Base-by-base conservation (phyloP, 2,329 filamentous ascomycete genomes). In the Sporothrix variecibatus region DNA sequence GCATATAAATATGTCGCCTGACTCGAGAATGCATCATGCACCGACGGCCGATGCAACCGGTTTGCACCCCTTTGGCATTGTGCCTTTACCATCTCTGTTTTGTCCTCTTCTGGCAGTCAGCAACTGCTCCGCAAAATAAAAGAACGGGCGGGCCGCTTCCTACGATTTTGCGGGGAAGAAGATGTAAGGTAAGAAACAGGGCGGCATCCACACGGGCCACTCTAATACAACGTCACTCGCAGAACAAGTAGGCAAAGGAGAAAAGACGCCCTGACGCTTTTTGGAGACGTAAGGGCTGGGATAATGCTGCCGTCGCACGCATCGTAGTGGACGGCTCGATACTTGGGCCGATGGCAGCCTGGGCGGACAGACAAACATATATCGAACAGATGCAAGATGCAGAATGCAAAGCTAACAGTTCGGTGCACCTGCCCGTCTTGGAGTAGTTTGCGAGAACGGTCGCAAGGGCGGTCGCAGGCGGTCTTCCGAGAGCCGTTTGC, bases 391-490 rank as follows among this genome's bases (percentile, higher is more conserved):
- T 69, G 46, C 46, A 49, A 11, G 43, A 49, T 49, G 43, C 43
- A 49, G 43, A 49, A 34, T 34, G 34, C 34, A 34, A 34, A 69
- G 67, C 67, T 56, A 69, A 34, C 67, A 56, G 20, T 34, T 34
- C 67, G 67, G 46, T 31, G 43, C 28, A 69, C 67, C 67, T 69
- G 67, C 67, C 67, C 28, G 46, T 69, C 67, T 69, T 53, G 67
- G 46, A 38, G n/a, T 53, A 53, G 62, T 67, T 15, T 28, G 26
- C 34, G 8, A 51, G 8, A 51, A 51, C 7, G 20, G 46, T 20
- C 5, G 46, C 15, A 20, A 9, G 53, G 53, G 53, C 53, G 23
- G 53, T 1, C 26, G 31, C 40, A 38, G 9, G 46, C 15, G 65
- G 15, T n/a, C 8, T n/a, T 46, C 11, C n/a, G 28, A 31, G 28